Conservation (phyloP, 108 stramenopile genomes). For the Nitzschia sp. region DNA sequence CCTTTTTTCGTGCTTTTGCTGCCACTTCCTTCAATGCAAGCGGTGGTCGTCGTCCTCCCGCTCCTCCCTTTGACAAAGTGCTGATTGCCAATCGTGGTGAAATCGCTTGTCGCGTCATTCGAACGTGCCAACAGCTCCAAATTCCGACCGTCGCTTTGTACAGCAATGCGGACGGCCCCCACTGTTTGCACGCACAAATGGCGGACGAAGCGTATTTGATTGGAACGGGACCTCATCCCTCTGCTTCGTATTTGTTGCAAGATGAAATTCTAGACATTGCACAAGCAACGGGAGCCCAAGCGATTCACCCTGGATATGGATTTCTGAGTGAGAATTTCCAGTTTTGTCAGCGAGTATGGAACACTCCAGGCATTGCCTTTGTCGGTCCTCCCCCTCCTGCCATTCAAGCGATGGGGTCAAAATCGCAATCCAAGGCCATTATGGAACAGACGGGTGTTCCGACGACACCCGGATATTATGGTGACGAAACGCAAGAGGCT, state of each 20-base stretch:
- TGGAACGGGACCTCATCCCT: slow-evolving; percentile 73
- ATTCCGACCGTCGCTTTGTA: slow-evolving; percentile 94
- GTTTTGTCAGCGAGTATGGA: slow-evolving; percentile 57
- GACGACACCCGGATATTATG: slow-evolving; percentile 93
- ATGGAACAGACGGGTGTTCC: slow-evolving; percentile 88
- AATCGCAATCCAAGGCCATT: slow-evolving; percentile 91
- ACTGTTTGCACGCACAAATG: slow-evolving; percentile 54
- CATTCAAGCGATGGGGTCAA: slow-evolving; percentile 93
- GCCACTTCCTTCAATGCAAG: no score
- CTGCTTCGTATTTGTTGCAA: slow-evolving; percentile 74
- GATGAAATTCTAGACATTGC: slow-evolving; percentile 81
- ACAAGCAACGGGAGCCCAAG: slow-evolving; percentile 72
- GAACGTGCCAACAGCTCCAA: slow-evolving; percentile 72
- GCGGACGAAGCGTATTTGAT: slow-evolving; percentile 86
- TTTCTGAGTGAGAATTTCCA: slow-evolving; percentile 80
- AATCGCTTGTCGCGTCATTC: slow-evolving; percentile 91
- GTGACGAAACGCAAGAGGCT: slow-evolving; percentile 41
- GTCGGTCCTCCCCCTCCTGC: slow-evolving; percentile 89
- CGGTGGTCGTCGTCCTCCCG: no score
- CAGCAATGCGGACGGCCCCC: slow-evolving; percentile 78
- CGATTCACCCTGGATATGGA: slow-evolving; percentile 94
- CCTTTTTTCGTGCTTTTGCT: no score
- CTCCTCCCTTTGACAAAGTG: slow-evolving; percentile 69
- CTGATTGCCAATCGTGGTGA: slow-evolving; percentile 95
- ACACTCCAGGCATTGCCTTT: slow-evolving; percentile 58